Evolutionary conservation across 2,329 filamentous ascomycete genomes (phyloP), one percentile per base, ranked within the genome.

Genomic region (Cytospora chrysosperma): DNA sequence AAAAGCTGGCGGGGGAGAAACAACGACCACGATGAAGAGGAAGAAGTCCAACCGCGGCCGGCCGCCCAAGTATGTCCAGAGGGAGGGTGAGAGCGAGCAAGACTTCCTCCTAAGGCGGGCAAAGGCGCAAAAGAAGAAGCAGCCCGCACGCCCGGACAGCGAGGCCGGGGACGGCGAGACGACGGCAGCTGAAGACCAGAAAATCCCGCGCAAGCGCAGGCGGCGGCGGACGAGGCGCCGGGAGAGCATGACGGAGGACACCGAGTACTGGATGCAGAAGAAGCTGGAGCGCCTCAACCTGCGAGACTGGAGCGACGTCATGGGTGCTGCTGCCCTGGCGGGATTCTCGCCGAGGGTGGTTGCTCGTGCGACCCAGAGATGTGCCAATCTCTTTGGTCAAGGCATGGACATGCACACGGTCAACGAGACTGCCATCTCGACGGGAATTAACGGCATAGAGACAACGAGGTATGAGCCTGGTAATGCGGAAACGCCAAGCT

Each of bases 261-360:
- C 55, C 54, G 56, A 65, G 50, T 64, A 60, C 37, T 56, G 43
- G 62, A 49, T 65, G 55, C 49, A 51, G 34, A 65, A 32, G 68
- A 65, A 65, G 65, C 60, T 55, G 52, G 21, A 64, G 27, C 66
- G 69, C 58, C 81, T 74, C 72, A 80, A 74, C 17, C 77, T 86
- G 15, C 84, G 90, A 26, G 90, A 96, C 76, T 98, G 94, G 94
- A 90, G 87, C 68, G 91, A 96, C 68, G 84, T 97, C 1, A 77
- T 97, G 30, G 91, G 91, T 0, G 82, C 92, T 0, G 94, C 94
- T 3, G 84, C 91, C 0, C 77, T 96, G 56, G 85, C 85, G 2
- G 92, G 90, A 0, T 93, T 93, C 75, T 79, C 89, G 1, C 75
- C 80, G 0, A 74, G 78, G 1, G 89, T 87, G 0, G 76, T 97